Evolutionary conservation across 805 yeast species (phyloP), one percentile per base, ranked within the genome.

Genomic region (Hyphopichia homilentoma): DNA sequence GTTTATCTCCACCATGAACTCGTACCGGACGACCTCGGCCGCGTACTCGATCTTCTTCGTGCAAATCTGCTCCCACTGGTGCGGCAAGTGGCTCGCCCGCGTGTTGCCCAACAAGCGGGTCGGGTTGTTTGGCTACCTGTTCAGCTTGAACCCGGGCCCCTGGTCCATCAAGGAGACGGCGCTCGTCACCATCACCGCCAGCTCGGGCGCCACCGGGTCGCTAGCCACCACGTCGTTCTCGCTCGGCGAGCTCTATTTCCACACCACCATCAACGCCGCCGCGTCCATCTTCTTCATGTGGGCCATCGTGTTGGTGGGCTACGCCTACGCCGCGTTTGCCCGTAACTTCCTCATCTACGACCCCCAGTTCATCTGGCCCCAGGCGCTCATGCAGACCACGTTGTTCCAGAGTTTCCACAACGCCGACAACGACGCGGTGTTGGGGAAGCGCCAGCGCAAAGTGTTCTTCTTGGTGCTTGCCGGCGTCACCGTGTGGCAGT

Each of bases 151-250:
- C 36, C 79, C 80, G 0, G 73, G 77, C 2, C 78, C 79, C 0
- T 74, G 78, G 78, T 54, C 75, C 4, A 64, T 74, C 26, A 73
- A 73, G 36, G 79, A 74, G 43, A 64, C 77, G 6, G 69, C 74
- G 21, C 35, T 79, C 57, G 62, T 75, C 22, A 68, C 77, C 6
- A 57, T 72, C 19, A 66, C 77, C 1, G 77, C 77, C 2, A 71
- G 70, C 17, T 62, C 71, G 21, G 70, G 77, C 13, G 70, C 82
- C 37, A 65, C 77, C 1, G 77, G 77, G 1, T 71, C 69, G 37
- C 57, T 65, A 43, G 79, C 73, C 11, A 72, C 76, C 1, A 59
- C 58, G 16, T 69, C 73, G 0, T 44, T 73, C 19, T 66, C 77
- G 0, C 45, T 73, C 21, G 74, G 74, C 1, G 70, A 70, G 34